Evolutionary conservation across 2,329 filamentous ascomycete species (phyloP).

Genomic region (Bimuria novae-zelandiae): DNA sequence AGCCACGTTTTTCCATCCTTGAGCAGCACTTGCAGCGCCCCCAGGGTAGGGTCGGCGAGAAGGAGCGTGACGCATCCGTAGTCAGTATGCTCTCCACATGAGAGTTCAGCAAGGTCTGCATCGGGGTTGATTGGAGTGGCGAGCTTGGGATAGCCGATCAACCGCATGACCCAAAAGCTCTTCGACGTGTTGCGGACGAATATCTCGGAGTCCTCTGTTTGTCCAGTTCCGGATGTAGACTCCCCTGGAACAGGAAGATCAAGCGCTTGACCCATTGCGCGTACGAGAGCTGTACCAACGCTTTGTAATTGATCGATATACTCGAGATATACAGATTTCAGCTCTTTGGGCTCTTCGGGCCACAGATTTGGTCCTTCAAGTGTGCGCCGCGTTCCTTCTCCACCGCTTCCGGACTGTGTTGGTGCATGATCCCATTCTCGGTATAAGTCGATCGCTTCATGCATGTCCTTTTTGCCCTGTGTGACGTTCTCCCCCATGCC

Average conservation of each 20-base stretch:
- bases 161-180: conserved; percentile 49
- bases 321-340: conserved; percentile 37
- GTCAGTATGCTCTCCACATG: conserved; percentile 51
- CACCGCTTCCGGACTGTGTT: conserved; percentile 19
- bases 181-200: conserved; percentile 39
- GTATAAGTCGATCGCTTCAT: conserved; percentile 49
- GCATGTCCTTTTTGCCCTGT: conserved; percentile 39
- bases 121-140: conserved; percentile 13
- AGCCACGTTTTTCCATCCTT: conserved; percentile 51
- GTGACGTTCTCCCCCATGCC: conserved; percentile 46
- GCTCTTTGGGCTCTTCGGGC: conserved; percentile 40
- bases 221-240: neutral
- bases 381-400: conserved; percentile 29
- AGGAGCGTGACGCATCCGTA: conserved; percentile 55
- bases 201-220: conserved; percentile 32
- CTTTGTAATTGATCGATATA: conserved; percentile 35
- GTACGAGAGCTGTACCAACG: conserved; percentile 41
- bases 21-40: conserved; percentile 50
- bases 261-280: conserved; percentile 47
- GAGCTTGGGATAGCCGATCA: conserved; percentile 48
- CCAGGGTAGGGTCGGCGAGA: conserved; percentile 49
- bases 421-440: conserved; percentile 39
- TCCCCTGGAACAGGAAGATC: conserved; percentile 19
- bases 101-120: conserved; percentile 33
- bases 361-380: conserved; percentile 51